Base-by-base conservation (phyloP, 1,284 basidiomycete genomes). In the Peniophora sp. region DNA sequence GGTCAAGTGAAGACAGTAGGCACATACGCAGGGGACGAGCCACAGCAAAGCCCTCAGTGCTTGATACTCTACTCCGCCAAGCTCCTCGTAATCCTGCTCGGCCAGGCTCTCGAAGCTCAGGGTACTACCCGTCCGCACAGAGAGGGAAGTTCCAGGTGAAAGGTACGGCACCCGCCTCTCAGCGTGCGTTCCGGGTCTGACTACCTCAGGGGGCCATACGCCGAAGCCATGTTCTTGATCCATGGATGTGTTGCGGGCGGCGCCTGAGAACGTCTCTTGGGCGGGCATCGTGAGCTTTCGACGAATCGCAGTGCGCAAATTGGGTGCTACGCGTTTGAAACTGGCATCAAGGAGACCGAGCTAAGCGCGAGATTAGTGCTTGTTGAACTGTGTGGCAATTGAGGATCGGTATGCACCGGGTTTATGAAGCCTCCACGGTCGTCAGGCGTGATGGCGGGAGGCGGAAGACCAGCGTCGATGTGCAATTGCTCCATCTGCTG, bases 1-100 rank as follows among this genome's bases (percentile, higher is more conserved):
- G 27, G 24, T 17, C 2, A 34, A 14, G 17, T 10, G 44, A 22
- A 17, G 42, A 1, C 35, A 47, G 41, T 39, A 11, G 32, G 9
- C 8, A 55, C 65, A 27, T 47, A 69, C 67, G 27, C 59, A 32
- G 1, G 66, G 63, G 3, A 66, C 60, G 23, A 67, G 61, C 66
- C 86, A 92, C n/a, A 92, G 69, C 43, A 96, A 66, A 14, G 86
- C 76, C 51, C 85, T 85, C 53, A 97, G 69, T 6, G 87, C 92
- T 12, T 93, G 79, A 62, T 93, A 98, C 67, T 99, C 96, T 17
- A 97, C 88, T 3, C 95, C 94, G 1, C 94, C 94, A 2, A 98
- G 73, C 67, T 97, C 94, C 56, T 96, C 89, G 57, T 91, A 72
- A 62, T 98, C 88, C 44, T 93, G 89, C 35, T 80, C 76, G 0